Percentiles rank a stretch among this genome's conserved stretches.
Conservation (phyloP, 2,329 filamentous ascomycete species). For the Zymoseptoria brevis region DNA sequence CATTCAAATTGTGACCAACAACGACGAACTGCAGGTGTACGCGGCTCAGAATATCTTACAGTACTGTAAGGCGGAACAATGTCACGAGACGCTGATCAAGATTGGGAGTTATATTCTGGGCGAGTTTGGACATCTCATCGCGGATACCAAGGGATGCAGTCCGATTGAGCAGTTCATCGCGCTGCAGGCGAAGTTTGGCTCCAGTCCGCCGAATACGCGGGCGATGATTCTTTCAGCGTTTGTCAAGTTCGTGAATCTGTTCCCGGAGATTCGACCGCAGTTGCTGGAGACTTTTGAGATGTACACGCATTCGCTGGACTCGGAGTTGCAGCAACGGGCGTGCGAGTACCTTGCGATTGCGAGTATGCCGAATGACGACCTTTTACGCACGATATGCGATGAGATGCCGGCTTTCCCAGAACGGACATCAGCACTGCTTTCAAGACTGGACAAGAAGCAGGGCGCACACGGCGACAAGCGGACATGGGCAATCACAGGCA, state of each 20-base stretch:
- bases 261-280: constrained; percentile 96
- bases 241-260: constrained; percentile 95
- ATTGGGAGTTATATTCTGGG: constrained; percentile 94
- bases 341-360: constrained; percentile 90
- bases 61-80: constrained; percentile 86
- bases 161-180: constrained; percentile 96
- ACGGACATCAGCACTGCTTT: constrained; percentile 81
- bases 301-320: constrained; percentile 90
- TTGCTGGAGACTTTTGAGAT: constrained; percentile 81
- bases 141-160: constrained; percentile 83
- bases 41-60: constrained; percentile 87
- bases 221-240: constrained; percentile 94
- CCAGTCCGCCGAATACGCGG: constrained; percentile 78
- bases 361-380: constrained; percentile 77
- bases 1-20: constrained; percentile 98
- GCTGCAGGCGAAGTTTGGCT: constrained; percentile 79
- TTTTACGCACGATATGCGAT: constrained; percentile 88
- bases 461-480: constrained; percentile 80
- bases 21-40: constrained; percentile 95
- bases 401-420: constrained; percentile 99
- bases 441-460: constrained; percentile 88
- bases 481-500: constrained; percentile 96
- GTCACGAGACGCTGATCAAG: constrained; percentile 94
- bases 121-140: constrained; percentile 94
- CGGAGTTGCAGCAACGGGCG: constrained; percentile 89